These are phyloP conservation scores for Claviceps quebecensis DNA, from an alignment of 2,329 filamentous ascomycete species.

Conservation along the genomic window DNA sequence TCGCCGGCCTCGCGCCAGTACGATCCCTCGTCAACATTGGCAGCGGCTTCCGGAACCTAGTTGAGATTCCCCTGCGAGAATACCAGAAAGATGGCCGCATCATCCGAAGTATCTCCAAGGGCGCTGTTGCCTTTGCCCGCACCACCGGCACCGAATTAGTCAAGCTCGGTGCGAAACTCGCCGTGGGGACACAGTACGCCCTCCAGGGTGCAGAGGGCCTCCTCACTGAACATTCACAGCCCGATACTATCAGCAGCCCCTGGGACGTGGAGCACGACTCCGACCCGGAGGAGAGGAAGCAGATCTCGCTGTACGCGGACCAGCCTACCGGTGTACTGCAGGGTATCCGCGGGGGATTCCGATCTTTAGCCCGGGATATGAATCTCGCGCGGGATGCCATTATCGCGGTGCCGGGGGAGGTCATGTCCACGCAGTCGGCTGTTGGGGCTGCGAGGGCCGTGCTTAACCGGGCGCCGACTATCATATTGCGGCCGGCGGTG, in stretches of 20 bases:
- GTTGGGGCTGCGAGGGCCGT: constrained; percentile 69
- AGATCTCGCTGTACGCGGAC: constrained; percentile 84
- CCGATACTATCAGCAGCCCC: constrained; percentile 17
- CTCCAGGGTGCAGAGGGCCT: constrained; percentile 80
- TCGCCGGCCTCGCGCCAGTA: constrained; percentile 82
- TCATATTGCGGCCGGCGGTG: constrained; percentile 80
- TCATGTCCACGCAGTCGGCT: constrained; percentile 74
- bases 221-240: constrained; percentile 34
- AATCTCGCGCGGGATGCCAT: constrained; percentile 78
- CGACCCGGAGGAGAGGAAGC: constrained; percentile 58
- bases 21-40: constrained; percentile 84
- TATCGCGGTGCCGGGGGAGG: constrained; percentile 83
- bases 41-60: constrained; percentile 69
- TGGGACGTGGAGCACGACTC: constrained; percentile 44
- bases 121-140: constrained; percentile 76
- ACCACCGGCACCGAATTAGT: constrained; percentile 92
- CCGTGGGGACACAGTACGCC: constrained; percentile 87
- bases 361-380: constrained; percentile 75
- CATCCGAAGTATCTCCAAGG: constrained; percentile 82
- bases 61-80: constrained; percentile 81
- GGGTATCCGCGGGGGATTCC: constrained; percentile 70
- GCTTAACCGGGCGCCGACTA: constrained; percentile 72
- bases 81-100: constrained; percentile 90
- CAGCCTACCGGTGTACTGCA: constrained; percentile 83
- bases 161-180: constrained; percentile 84